Evolutionary conservation across 2,329 filamentous ascomycete species (phyloP).

Genomic region (Colletotrichum euphorbiae): DNA sequence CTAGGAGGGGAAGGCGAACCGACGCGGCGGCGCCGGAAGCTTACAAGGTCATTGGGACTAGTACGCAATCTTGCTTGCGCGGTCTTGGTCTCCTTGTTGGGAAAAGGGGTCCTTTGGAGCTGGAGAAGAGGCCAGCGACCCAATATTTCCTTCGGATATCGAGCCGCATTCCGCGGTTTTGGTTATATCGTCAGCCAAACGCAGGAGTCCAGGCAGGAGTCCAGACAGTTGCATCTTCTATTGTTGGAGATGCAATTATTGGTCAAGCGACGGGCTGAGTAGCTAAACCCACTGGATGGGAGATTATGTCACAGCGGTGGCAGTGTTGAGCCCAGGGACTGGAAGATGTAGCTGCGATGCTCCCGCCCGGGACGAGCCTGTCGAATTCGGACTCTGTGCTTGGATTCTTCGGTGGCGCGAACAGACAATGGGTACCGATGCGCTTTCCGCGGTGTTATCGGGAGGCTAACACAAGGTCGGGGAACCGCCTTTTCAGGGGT

Average conservation of each 20-base stretch:
- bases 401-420: slow-evolving; percentile 31
- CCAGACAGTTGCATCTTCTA: background rate
- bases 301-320: background rate
- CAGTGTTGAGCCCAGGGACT: background rate
- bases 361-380: background rate
- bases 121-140: slow-evolving; percentile 13
- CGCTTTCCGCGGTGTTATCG: slow-evolving; percentile 33
- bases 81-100: slow-evolving; percentile 34
- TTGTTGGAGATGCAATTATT: background rate
- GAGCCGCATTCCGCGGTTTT: slow-evolving; percentile 23
- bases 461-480: slow-evolving; percentile 13
- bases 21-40: slow-evolving; percentile 34
- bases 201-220: background rate
- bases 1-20: slow-evolving; percentile 35
- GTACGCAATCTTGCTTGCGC: slow-evolving; percentile 31
- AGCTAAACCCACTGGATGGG: background rate
- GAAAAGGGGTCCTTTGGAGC: slow-evolving; percentile 27
- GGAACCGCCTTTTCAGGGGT: background rate
- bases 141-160: slow-evolving; percentile 32
- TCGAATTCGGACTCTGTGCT: background rate
- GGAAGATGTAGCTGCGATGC: slow-evolving; percentile 2
- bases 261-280: background rate
- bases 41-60: slow-evolving; percentile 26
- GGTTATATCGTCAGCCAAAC: background rate
- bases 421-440: slow-evolving; percentile 33